Percentiles rank a stretch among this genome's conserved stretches.
phyloP scores from a whole-genome alignment of 148 eudicot species.

The Bassia scoparia region DNA sequence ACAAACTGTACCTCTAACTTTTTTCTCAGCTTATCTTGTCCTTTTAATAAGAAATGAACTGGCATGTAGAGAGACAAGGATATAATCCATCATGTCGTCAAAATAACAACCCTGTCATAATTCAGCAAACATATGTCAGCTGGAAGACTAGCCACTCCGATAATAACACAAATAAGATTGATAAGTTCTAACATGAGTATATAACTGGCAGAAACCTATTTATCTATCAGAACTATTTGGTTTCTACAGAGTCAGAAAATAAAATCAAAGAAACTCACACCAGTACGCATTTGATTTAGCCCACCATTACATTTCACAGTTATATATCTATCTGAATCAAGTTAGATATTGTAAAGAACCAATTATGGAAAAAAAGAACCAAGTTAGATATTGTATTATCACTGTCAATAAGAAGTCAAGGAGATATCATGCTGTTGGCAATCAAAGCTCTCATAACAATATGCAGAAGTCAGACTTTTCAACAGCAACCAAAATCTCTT shows the following conservation, averaged over 20 bases:
- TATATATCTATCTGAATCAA: slow-evolving; percentile 55
- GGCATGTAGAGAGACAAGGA: slow-evolving; percentile 91
- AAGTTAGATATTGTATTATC: slow-evolving; percentile 1
- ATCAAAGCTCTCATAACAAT: not conserved
- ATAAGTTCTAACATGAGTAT: too few species aligned
- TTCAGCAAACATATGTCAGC: slow-evolving; percentile 10
- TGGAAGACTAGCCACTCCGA: not conserved
- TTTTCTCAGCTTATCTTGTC: slow-evolving; percentile 81
- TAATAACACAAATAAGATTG: not conserved
- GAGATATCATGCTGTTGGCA: not conserved
- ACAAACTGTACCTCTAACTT: slow-evolving; percentile 85
- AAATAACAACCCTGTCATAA: slow-evolving; percentile 62
- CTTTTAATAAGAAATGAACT: slow-evolving; percentile 78
- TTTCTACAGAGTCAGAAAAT: too few species aligned
- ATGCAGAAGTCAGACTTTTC: too few species aligned
- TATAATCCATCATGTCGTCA: slow-evolving; percentile 91
- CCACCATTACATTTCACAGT: slow-evolving; percentile 90
- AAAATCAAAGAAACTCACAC: too few species aligned
- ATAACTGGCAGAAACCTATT: too few species aligned
- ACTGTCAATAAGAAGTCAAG: not conserved
- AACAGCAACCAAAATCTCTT: slow-evolving; percentile 1
- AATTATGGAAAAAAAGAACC: slow-evolving; percentile 9
- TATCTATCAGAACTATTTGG: too few species aligned
- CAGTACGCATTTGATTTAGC: too few species aligned
- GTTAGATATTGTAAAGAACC: slow-evolving; percentile 45